A percentile compares a stretch with the other conserved stretches of the same genome.
These are phyloP conservation scores for Cutaneotrichosporon sp. DNA, from an alignment of 1,284 basidiomycete species.

Conservation along the genomic window DNA sequence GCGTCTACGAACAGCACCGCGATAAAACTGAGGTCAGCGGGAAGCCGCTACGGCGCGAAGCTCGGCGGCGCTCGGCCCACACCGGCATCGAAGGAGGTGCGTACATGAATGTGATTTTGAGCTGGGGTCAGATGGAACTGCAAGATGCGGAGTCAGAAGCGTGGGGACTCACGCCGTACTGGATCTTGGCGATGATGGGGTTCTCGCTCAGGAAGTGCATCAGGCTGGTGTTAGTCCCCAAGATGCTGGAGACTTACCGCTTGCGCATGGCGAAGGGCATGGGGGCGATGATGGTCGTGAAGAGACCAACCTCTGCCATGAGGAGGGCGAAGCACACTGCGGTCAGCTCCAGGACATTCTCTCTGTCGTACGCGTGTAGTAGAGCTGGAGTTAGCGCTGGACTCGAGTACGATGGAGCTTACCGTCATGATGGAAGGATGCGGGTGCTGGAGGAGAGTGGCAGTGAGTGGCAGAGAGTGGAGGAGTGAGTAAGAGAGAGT, in stretches of 20 bases:
- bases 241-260: constrained; percentile 39
- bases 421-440: constrained; percentile 19
- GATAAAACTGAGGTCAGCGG: constrained; percentile 63
- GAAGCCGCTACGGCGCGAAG: no score
- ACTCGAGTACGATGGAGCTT: no score
- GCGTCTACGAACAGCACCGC: constrained; percentile 69
- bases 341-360: constrained; percentile 4
- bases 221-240: constrained; percentile 35
- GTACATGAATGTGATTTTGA: constrained; percentile 93
- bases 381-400: constrained; percentile 28
- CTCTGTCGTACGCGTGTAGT: constrained; percentile 37
- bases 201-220: constrained; percentile 51
- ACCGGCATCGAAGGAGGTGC: no score
- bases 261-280: constrained; percentile 49
- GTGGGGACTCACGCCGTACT: constrained; percentile 48
- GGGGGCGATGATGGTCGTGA: constrained; percentile 44
- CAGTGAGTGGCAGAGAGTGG: background rate
- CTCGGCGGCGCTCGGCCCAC: no score
- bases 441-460: background rate
- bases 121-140: constrained; percentile 44
- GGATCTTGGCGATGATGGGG: constrained; percentile 52
- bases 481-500: background rate
- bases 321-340: constrained; percentile 48
- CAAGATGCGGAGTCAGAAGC: no score
- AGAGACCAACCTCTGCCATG: constrained; percentile 44